phyloP scores from a whole-genome alignment of 345 rosid genomes.

The Linum trigynum region DNA sequence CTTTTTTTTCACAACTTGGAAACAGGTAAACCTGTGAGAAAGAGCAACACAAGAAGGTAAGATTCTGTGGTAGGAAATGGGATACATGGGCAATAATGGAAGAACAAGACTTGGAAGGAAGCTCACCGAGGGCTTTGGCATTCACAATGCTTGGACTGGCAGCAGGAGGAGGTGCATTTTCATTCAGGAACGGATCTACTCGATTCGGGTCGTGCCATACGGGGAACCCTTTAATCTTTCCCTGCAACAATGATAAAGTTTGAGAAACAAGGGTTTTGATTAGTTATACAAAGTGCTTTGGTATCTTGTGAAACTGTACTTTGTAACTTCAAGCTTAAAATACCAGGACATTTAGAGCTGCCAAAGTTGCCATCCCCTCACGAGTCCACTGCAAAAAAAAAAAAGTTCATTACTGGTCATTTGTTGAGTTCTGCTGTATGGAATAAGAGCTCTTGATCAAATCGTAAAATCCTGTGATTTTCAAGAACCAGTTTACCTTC shows the following conservation, averaged over 20 bases:
- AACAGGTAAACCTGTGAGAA: slow-evolving; percentile 61
- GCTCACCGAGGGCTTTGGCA: slow-evolving; percentile 63
- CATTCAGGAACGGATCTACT: slow-evolving; percentile 72
- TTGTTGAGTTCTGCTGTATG: not conserved
- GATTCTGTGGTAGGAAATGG: not conserved
- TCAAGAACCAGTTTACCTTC: slow-evolving; percentile 38
- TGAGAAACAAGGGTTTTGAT: not conserved
- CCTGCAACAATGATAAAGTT: slow-evolving; percentile 28
- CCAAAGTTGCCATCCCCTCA: slow-evolving; percentile 96
- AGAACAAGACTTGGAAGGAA: not conserved
- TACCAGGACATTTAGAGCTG: slow-evolving; percentile 91
- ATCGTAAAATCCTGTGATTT: not conserved
- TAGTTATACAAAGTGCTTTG: not conserved
- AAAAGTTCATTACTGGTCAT: not conserved
- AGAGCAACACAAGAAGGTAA: slow-evolving; percentile 5
- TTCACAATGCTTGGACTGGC: slow-evolving; percentile 91
- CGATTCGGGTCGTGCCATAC: slow-evolving; percentile 68
- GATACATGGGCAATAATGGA: too few relatives aligned
- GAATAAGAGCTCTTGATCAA: not conserved
- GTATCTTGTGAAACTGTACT: not conserved
- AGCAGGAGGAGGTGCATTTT: slow-evolving; percentile 65
- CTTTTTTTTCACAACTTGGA: slow-evolving; percentile 51
- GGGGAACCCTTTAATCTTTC: slow-evolving; percentile 87
- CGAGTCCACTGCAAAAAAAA: slow-evolving; percentile 79
- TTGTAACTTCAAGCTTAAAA: not conserved